Conservation (phyloP, 108 stramenopile genomes). For the Nitzschia sp. region DNA sequence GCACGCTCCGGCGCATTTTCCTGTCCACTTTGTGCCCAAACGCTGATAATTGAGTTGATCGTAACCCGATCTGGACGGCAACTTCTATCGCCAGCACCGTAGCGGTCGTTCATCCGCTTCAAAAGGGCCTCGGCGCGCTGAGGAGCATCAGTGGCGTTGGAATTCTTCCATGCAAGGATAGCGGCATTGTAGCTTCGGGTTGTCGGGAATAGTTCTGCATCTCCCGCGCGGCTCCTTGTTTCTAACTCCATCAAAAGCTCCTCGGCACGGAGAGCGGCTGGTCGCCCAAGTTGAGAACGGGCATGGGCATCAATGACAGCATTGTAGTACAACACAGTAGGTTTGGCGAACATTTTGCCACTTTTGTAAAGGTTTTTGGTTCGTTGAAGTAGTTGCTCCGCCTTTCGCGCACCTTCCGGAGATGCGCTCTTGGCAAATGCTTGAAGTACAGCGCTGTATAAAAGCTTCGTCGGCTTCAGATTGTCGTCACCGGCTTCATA, state of each 20-base stretch:
- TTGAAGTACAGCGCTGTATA: conserved; percentile 40
- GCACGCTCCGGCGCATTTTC: conserved; percentile 23
- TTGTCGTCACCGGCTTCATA: conserved; percentile 19
- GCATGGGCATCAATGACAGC: conserved; percentile 49
- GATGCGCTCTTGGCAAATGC: conserved; percentile 40
- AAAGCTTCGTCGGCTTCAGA: conserved; percentile 24
- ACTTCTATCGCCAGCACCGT: conserved; percentile 9
- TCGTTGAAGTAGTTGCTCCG: conserved; percentile 28
- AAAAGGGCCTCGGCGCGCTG: conserved; percentile 35
- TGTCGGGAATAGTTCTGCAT: conserved; percentile 37
- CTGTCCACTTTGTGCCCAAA: conserved; percentile 24
- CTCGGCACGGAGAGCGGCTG: conserved; percentile 54
- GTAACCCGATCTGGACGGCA: conserved; percentile 34
- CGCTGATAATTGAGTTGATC: conserved; percentile 29
- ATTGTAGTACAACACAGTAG: conserved; percentile 59
- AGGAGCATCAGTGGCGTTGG: conserved; percentile 33
- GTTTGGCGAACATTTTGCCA: conserved; percentile 36
- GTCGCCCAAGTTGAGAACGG: conserved; percentile 32
- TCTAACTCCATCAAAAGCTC: conserved; percentile 54
- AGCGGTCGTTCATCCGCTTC: conserved; percentile 37
- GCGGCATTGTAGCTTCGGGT: conserved; percentile 59
- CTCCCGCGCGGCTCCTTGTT: conserved; percentile 26
- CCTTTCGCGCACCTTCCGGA: conserved; percentile 13
- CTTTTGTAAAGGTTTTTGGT: conserved; percentile 37
- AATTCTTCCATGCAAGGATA: conserved; percentile 37